Base-by-base conservation (phyloP, 176 grass and related monocot genomes). In the Carex kokanica region DNA sequence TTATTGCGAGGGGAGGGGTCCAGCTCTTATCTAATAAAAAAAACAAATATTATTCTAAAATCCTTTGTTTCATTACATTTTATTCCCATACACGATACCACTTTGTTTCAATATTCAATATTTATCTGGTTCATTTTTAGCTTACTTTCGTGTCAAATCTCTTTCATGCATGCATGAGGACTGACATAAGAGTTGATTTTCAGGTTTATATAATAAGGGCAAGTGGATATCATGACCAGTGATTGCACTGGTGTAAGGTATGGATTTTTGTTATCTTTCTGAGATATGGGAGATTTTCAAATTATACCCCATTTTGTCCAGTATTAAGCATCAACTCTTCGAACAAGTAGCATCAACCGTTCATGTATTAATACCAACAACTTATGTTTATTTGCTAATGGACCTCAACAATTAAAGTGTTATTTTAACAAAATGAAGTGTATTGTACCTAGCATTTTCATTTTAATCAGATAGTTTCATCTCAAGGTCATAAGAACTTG, bases 201-300 rank as follows among this genome's bases (percentile, higher is more conserved):
- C 85, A 94, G 90, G 86, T 94, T 38, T 93, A 91, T 68, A 94
- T 98, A 84, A 84, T 93, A 20, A 88, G 92, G 40, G 88, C 81
- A 51, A 91, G 86, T 29, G 83, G 89, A 52, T 98, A 93, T 67
- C 9, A 90, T 53, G 77, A 85, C 65, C n/a, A 66, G 40, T 82
- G 58, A 82, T 64, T 15, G 18, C 47, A 3, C 56, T 9, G 12
- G 38, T 38, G 36, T 64, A 82, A 66, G 56, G 56, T 82, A 64
- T 82, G 60, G 8, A 82, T 52, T 31, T 81, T 27, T 58, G 18
- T 74, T 52, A 53, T 74, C 10, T 74, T 24, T 74, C 5, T 74
- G 71, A 27, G 45, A 53, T 53, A 74, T 74, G 1, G 23, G 21
- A 5, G 13, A 25, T 53, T 74, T 53, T 12, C 71, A 51, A 74